Percentiles rank a stretch among this genome's conserved stretches.
These are phyloP conservation scores for Cladophialophora exuberans DNA, from an alignment of 2,329 filamentous ascomycete species.

Conservation along the genomic window DNA sequence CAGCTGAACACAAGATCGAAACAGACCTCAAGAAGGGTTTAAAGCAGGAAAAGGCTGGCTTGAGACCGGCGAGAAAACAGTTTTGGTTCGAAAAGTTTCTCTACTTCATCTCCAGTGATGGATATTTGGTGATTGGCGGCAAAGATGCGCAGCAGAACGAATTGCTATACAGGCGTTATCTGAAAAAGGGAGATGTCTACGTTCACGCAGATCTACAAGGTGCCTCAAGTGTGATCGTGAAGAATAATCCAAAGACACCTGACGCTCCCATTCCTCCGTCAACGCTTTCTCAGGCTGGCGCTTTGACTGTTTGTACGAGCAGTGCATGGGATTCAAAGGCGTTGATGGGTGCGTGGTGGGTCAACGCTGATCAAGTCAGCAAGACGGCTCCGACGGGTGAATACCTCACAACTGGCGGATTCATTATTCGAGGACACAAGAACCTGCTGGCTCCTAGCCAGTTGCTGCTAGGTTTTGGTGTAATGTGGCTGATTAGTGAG, in stretches of 20 bases:
- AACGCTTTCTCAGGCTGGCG: slow-evolving; percentile 87
- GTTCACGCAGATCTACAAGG: slow-evolving; percentile 88
- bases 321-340: slow-evolving; percentile 96
- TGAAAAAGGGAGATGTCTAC: slow-evolving; percentile 88
- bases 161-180: slow-evolving; percentile 81
- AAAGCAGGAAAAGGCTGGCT: slow-evolving; percentile 86
- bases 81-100: slow-evolving; percentile 98
- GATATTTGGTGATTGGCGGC: slow-evolving; percentile 87
- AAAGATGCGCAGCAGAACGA: slow-evolving; percentile 90
- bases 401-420: slow-evolving; percentile 75
- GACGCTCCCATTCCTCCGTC: slow-evolving; percentile 89
- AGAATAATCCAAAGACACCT: slow-evolving; percentile 76
- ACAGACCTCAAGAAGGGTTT: slow-evolving; percentile 83
- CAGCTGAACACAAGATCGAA: slow-evolving; percentile 83
- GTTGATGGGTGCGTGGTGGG: slow-evolving; percentile 96
- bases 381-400: slow-evolving; percentile 82
- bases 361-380: slow-evolving; percentile 83
- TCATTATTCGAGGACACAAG: slow-evolving; percentile 83
- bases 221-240: slow-evolving; percentile 83
- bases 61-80: slow-evolving; percentile 79
- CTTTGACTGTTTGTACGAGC: slow-evolving; percentile 80
- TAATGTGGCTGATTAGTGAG: slow-evolving; percentile 87
- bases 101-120: slow-evolving; percentile 94
- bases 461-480: slow-evolving; percentile 81
- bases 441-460: slow-evolving; percentile 88